Base-by-base conservation (phyloP, 495 filamentous ascomycete genomes). In the Penicillium bialowiezense region DNA sequence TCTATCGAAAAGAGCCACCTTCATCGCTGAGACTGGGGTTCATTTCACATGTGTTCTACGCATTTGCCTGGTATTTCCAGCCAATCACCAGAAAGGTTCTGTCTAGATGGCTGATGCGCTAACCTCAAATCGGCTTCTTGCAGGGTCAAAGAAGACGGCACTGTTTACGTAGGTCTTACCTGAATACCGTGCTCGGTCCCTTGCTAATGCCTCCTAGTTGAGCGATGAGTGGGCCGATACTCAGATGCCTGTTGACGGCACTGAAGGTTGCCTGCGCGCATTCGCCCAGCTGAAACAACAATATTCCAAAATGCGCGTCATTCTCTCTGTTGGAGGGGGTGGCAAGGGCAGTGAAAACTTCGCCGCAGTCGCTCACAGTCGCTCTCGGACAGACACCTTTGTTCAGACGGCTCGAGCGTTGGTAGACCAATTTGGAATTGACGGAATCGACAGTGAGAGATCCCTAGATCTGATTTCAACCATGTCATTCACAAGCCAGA, bases 311-410 rank as follows among this genome's bases (percentile, higher is more conserved):
- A 74, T 96, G 48, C 86, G 87, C 51, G 77, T 91, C 26, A 80
- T 95, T 33, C 75, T 96, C 10, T 95, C 91, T n/a, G 78, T 96
- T 52, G 91, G 91, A n/a, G 84, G 84, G 1, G 89, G 88, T 7
- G 86, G 85, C 12, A 80, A 79, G 50, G 88, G 87, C n/a, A 85
- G 82, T 55, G 82, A 90, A 58, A 82, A 82, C 53, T 95, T 95
- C 61, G 83, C 90, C 8, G 64, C 76, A 34, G 88, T 91, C 32
- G 86, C 91, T 33, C 75, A 77, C 18, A 81, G 77, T 64, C 69
- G 75, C 18, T 62, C 77, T 15, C 64, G 76, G 1, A 70, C 86
- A 47, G 82, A 89, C 50, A 86, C 73, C 43, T 93, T 96, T 70
- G 88, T 81, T 10, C 76, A 77, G 28, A 85, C 83, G n/a, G 86